These are phyloP conservation scores for Tephrocybe sp. DNA, from an alignment of 768 basidiomycete species.

Conservation along the genomic window DNA sequence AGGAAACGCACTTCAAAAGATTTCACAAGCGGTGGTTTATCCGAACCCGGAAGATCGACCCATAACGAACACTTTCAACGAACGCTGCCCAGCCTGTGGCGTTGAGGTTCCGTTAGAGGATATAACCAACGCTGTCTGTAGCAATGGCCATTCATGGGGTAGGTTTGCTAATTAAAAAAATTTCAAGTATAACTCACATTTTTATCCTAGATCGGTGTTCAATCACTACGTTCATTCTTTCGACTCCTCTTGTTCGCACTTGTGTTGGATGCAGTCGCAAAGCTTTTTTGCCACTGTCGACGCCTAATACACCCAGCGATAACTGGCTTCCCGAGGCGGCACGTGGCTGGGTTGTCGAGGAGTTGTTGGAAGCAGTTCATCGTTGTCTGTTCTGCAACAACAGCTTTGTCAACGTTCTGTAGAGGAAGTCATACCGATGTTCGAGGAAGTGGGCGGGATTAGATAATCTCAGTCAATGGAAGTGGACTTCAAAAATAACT, in stretches of 20 bases:
- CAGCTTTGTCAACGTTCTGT: constrained; percentile 58
- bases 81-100: constrained; percentile 76
- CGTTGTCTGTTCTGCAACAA: constrained; percentile 75
- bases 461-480: no score
- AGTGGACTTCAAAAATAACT: no score
- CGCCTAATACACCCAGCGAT: constrained; percentile 26
- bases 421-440: no score
- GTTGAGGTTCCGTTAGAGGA: constrained; percentile 59
- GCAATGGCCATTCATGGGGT: constrained; percentile 81
- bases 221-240: constrained; percentile 75
- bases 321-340: constrained; percentile 49
- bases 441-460: no score
- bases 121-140: constrained; percentile 60
- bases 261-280: constrained; percentile 83
- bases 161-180: constrained; percentile 23
- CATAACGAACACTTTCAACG: constrained; percentile 45
- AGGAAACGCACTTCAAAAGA: constrained; percentile 29
- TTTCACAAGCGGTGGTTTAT: constrained; percentile 23
- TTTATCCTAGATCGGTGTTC: constrained; percentile 66
- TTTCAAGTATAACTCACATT: constrained; percentile 14
- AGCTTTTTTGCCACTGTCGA: constrained; percentile 65
- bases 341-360: constrained; percentile 63
- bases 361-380: constrained; percentile 62
- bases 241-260: constrained; percentile 76
- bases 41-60: constrained; percentile 27